Evolutionary conservation across 768 basidiomycete genomes (phyloP), one percentile per base, ranked within the genome.

Genomic region (Rhodotorula graminis): DNA sequence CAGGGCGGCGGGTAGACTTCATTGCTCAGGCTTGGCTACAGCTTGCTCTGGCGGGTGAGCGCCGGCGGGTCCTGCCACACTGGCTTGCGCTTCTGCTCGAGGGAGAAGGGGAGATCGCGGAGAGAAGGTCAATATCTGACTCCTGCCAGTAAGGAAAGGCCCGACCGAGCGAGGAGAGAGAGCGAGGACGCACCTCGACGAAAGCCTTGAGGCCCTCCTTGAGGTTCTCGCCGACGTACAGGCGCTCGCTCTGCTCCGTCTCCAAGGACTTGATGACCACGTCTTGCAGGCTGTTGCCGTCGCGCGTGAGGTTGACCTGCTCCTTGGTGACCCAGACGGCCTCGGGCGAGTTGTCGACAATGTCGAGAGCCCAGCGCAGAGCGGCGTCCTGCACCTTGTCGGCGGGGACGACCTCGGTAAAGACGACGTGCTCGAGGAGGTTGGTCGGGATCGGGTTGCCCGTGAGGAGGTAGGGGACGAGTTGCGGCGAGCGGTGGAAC

Each of bases 271-370:
- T 81, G 15, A 81, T 59, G 8, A 88, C 83, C 0, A 85, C 83
- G 23, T 87, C 84, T 33, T 86, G 84, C 56, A 86, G 80, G 53
- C 84, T 84, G n/a, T 84, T 83, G 55, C 83, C 81, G 71, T 87
- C 85, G 3, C 85, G 79, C 15, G 80, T 82, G 6, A 89, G 80
- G 25, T 89, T 65, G 16, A 93, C 82, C 1, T 85, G 89, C n/a
- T 84, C 82, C 79, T 92, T 93, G 6, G 90, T 89, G 59, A 86
- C 84, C 75, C 89, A 88, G 2, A 92, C 88, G 0, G 91, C 84
- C 79, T 92, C 92, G 0, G 91, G 92, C 2, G 90, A 91, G 76
- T 89, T 90, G 33, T 79, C 77, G 25, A 81, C 81, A 72, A 92
- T 87, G 65, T 85, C 82, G 64, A 83, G 81, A 6, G 92, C 91